Conservation (phyloP, 768 basidiomycete genomes). For the Podaxis rugospora region DNA sequence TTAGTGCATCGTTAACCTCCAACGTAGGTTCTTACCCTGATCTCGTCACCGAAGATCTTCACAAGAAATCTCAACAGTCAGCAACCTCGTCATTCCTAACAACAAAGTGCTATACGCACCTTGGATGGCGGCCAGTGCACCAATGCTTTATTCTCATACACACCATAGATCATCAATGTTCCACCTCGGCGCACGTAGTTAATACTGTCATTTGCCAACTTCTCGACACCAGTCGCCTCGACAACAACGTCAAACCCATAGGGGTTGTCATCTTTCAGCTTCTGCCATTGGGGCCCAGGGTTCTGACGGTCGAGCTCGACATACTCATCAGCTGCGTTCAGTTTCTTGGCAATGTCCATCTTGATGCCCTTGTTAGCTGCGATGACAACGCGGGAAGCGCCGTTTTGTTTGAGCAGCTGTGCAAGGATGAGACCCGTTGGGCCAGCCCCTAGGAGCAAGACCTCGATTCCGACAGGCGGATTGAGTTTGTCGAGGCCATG, state of each 20-base stretch:
- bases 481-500: constrained; percentile 88
- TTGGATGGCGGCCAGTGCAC: constrained; percentile 87
- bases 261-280: constrained; percentile 76
- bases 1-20: not conserved
- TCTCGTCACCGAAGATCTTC: constrained; percentile 67
- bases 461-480: constrained; percentile 79
- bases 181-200: constrained; percentile 86
- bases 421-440: constrained; percentile 88
- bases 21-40: constrained; percentile 26
- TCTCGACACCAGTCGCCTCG: constrained; percentile 70
- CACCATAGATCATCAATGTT: constrained; percentile 85
- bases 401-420: constrained; percentile 84
- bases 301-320: constrained; percentile 76
- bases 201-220: constrained; percentile 83
- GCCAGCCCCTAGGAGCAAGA: constrained; percentile 84
- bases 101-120: constrained; percentile 46
- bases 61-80: not conserved
- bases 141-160: constrained; percentile 80
- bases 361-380: constrained; percentile 91
- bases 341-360: constrained; percentile 78
- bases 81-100: not conserved
- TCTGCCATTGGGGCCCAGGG: constrained; percentile 74
- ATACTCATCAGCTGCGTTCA: constrained; percentile 81
- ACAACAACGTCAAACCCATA: constrained; percentile 88
- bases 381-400: constrained; percentile 75